These are phyloP conservation scores for Phyllosticta capitalensis DNA, from an alignment of 2,329 filamentous ascomycete genomes.

Conservation along the genomic window DNA sequence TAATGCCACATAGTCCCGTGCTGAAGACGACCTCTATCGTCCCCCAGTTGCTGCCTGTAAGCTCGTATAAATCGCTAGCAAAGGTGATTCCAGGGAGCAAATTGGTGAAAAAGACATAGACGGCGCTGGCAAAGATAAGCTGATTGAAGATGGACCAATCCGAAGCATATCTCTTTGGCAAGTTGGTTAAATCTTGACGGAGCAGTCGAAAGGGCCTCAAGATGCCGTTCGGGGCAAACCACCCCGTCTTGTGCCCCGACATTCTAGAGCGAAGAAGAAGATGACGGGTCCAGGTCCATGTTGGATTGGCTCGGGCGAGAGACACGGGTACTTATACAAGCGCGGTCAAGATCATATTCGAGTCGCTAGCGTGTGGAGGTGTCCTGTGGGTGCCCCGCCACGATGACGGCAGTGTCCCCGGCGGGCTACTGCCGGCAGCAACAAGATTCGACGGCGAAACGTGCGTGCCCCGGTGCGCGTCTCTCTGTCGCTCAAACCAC, in stretches of 20 bases:
- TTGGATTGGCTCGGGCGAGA: neutral
- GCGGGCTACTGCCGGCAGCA: neutral
- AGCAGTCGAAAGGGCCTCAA: slow-evolving; percentile 26
- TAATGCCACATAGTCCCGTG: slow-evolving; percentile 53
- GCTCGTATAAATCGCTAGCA: slow-evolving; percentile 53
- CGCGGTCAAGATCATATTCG: neutral
- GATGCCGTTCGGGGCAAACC: slow-evolving; percentile 16
- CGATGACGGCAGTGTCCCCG: neutral
- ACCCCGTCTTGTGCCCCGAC: neutral
- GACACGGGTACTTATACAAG: neutral
- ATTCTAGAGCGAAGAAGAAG: neutral
- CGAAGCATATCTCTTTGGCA: slow-evolving; percentile 20
- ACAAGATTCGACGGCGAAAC: neutral
- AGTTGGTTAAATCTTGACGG: slow-evolving; percentile 21
- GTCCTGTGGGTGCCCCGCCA: neutral
- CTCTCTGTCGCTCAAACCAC: neutral
- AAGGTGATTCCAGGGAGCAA: slow-evolving; percentile 58
- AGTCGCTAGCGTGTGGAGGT: neutral
- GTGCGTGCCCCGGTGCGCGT: neutral
- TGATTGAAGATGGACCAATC: slow-evolving; percentile 49
- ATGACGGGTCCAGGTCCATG: neutral
- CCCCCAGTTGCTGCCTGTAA: slow-evolving; percentile 55
- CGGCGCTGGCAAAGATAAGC: slow-evolving; percentile 51
- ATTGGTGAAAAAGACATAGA: slow-evolving; percentile 60
- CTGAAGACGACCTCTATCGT: slow-evolving; percentile 60